phyloP scores from a whole-genome alignment of 2,329 filamentous ascomycete species.

The Verticillium isaacii region DNA sequence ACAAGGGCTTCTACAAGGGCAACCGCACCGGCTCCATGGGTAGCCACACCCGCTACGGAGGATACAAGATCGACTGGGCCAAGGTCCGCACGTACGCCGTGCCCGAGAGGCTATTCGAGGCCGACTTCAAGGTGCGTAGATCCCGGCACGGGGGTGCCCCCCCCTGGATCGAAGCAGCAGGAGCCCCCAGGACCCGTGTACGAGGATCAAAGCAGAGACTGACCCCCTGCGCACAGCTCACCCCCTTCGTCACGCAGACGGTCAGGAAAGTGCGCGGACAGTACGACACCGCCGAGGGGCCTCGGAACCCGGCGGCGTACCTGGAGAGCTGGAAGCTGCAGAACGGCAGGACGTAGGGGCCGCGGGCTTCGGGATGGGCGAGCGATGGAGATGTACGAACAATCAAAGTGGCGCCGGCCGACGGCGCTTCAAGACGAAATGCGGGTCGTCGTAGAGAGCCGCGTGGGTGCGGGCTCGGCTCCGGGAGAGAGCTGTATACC shows the following conservation, averaged over 20 bases:
- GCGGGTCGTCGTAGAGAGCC: not conserved
- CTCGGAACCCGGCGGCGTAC: conserved; percentile 57
- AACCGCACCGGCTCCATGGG: conserved; percentile 87
- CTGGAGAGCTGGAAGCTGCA: conserved; percentile 63
- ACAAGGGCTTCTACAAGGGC: conserved; percentile 96
- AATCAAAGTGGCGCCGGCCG: not conserved
- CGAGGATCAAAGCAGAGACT: not conserved
- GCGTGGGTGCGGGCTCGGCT: not conserved
- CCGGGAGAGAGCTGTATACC: conserved; percentile 7
- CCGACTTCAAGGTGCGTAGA: conserved; percentile 60
- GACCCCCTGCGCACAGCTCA: conserved; percentile 52
- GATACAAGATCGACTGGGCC: conserved; percentile 75
- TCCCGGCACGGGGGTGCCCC: not conserved
- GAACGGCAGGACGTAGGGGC: conserved; percentile 42
- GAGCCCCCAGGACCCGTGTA: not conserved
- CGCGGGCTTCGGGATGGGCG: not conserved
- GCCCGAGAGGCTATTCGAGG: conserved; percentile 58
- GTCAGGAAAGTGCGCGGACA: conserved; percentile 48
- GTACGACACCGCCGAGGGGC: conserved; percentile 51
- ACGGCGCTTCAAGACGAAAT: not conserved
- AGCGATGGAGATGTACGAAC: not conserved
- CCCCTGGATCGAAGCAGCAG: not conserved
- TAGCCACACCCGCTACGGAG: conserved; percentile 74
- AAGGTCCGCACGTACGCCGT: conserved; percentile 91
- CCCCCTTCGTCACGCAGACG: conserved; percentile 68